Evolutionary conservation across 768 basidiomycete genomes (phyloP).

Genomic region (Tephrocybe sp.): DNA sequence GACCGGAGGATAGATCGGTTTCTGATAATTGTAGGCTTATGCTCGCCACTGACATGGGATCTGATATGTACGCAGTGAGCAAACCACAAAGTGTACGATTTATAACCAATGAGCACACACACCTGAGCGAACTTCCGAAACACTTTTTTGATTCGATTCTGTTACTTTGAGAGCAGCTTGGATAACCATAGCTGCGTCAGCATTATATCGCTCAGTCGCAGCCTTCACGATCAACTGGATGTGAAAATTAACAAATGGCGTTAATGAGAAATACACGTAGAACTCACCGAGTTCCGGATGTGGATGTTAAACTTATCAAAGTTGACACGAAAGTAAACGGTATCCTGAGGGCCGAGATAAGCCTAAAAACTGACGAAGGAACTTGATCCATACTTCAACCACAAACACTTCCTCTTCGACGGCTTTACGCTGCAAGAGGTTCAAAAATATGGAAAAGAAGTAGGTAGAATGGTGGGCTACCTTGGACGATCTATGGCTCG

Average conservation of each 20-base stretch:
- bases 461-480: constrained; percentile 28
- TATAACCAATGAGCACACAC: no score
- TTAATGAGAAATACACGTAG: neutral
- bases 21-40: constrained; percentile 66
- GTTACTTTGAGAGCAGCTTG: constrained; percentile 71
- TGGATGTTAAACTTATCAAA: constrained; percentile 85
- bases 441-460: neutral
- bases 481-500: constrained; percentile 51
- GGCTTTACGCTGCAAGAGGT: constrained; percentile 37
- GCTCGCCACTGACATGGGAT: constrained; percentile 64
- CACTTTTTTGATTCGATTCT: constrained; percentile 57
- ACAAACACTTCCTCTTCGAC: constrained; percentile 53
- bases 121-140: constrained; percentile 71
- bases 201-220: constrained; percentile 79
- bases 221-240: constrained; percentile 75
- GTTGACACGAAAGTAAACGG: constrained; percentile 83
- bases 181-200: constrained; percentile 68
- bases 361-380: constrained; percentile 6
- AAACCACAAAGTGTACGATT: neutral
- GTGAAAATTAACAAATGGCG: constrained; percentile 2
- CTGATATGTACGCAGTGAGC: constrained; percentile 31
- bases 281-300: constrained; percentile 78
- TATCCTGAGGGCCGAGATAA: constrained; percentile 44
- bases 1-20: constrained; percentile 59
- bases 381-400: constrained; percentile 59